Evolutionary conservation across 495 filamentous ascomycete species (phyloP).

Genomic region (Oleoguttula mirabilis): DNA sequence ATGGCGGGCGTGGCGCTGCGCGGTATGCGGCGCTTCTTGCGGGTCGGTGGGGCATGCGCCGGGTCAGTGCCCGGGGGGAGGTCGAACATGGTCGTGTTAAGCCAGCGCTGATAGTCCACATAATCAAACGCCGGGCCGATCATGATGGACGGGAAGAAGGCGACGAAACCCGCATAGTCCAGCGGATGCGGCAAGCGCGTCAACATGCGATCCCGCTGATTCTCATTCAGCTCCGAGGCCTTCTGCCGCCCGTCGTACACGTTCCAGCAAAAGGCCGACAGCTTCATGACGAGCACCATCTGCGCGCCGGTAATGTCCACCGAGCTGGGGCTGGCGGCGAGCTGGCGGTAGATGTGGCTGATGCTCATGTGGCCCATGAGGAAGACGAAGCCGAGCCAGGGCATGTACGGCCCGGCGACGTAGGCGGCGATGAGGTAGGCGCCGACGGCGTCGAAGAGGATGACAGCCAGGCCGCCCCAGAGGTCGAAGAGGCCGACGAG

Average conservation of each 20-base stretch:
- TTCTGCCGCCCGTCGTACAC: slow-evolving; percentile 79
- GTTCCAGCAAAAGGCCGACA: slow-evolving; percentile 96
- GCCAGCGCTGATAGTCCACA: slow-evolving; percentile 80
- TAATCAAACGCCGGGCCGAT: slow-evolving; percentile 88
- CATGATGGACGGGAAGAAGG: slow-evolving; percentile 88
- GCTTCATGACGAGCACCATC: slow-evolving; percentile 98
- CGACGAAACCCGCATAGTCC: slow-evolving; percentile 77
- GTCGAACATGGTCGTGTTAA: slow-evolving; percentile 89
- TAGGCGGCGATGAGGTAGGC: slow-evolving; percentile 76
- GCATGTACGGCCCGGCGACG: slow-evolving; percentile 88
- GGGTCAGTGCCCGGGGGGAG: slow-evolving; percentile 67
- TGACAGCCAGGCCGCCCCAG: slow-evolving; percentile 72
- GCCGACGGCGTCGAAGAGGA: slow-evolving; percentile 64
- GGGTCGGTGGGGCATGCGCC: slow-evolving; percentile 65
- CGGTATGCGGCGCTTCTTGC: slow-evolving; percentile 90
- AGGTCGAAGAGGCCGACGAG: slow-evolving; percentile 89
- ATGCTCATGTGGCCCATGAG: slow-evolving; percentile 92
- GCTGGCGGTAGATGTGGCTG: slow-evolving; percentile 74
- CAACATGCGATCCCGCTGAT: slow-evolving; percentile 74
- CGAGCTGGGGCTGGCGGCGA: slow-evolving; percentile 45
- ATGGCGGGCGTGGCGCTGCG: slow-evolving; percentile 77
- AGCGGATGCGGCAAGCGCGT: slow-evolving; percentile 56
- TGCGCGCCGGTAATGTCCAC: slow-evolving; percentile 86
- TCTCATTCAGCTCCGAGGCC: slow-evolving; percentile 65
- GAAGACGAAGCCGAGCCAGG: slow-evolving; percentile 91